Evolutionary conservation across 495 filamentous ascomycete species (phyloP), one percentile per base, ranked within the genome.

Genomic region (Saxophila tyrrhenica): DNA sequence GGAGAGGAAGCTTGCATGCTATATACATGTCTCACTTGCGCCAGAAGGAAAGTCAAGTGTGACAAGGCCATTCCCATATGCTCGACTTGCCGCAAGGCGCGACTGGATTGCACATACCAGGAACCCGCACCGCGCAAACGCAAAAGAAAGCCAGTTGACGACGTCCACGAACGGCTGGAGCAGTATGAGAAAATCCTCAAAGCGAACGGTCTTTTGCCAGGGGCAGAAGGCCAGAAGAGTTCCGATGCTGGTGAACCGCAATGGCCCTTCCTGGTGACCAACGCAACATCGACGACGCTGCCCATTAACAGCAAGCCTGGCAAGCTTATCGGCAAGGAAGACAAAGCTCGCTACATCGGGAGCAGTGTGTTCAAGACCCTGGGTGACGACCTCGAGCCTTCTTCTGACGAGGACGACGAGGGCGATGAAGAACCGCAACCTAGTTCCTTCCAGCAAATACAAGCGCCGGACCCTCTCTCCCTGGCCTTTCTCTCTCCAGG

Each of bases 11-110:
- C 29, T 35, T 35, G 20, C n/a, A 58, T 55, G 56, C 41, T 51
- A 10, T 62, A 52, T 41, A 49, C 60, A 19, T 62, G 60, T 48
- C 38, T 56, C 9, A 51, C 56, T 1, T 62, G 60, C 50, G 45
- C 56, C 13, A 22, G 49, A 13, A 29, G 60, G 7, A 62, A 62
- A 25, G 57, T 62, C 10, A 56, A 57, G 25, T 62, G 60, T 56
- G 60, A 62, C 47, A 62, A 58, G 41, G 29, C 35, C 7, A 22
- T 50, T 17, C 60, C 57, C 7, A 48, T 46, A 16, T 62, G 60
- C 47, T 56, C 56, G 24, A 59, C 56, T 3, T 62, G 60, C 48
- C 45, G 42, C 25, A 56, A 51, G 21, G 50, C 29, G 9, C 29
- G 57, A 17, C 39, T 54, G 24, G 44, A 59, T 10, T 62, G 60